phyloP scores from a whole-genome alignment of 768 basidiomycete species.

The Hirschioporus abietinus region DNA sequence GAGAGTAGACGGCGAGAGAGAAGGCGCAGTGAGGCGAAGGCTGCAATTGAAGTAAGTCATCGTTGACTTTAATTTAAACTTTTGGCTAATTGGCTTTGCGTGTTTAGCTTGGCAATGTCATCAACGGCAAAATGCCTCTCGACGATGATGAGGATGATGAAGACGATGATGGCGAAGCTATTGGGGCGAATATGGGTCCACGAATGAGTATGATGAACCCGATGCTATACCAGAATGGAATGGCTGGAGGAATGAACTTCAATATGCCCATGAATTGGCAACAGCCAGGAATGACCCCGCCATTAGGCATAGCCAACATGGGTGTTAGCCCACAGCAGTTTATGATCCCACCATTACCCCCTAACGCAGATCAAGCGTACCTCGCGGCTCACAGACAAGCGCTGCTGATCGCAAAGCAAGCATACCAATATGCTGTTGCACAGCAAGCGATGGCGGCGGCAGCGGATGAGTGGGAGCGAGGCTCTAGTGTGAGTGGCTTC shows the following conservation, averaged over 20 bases:
- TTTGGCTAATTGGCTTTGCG: slow-evolving; percentile 8
- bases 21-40: slow-evolving; percentile 20
- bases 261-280: slow-evolving; percentile 21
- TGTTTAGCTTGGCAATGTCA: slow-evolving; percentile 75
- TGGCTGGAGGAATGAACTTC: slow-evolving; percentile 13
- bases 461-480: slow-evolving; percentile 89
- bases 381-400: slow-evolving; percentile 82
- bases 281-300: slow-evolving; percentile 15
- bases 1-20: slow-evolving; percentile 7
- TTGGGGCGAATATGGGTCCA: slow-evolving; percentile 20
- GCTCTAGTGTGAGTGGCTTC: slow-evolving; percentile 49
- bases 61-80: slow-evolving; percentile 3
- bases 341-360: slow-evolving; percentile 25
- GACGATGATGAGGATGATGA: slow-evolving; percentile 32
- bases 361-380: slow-evolving; percentile 50
- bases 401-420: slow-evolving; percentile 81
- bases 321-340: slow-evolving; percentile 26
- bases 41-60: slow-evolving; percentile 75
- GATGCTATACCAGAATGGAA: slow-evolving; percentile 14
- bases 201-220: slow-evolving; percentile 34
- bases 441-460: slow-evolving; percentile 87
- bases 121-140: slow-evolving; percentile 66
- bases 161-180: slow-evolving; percentile 24
- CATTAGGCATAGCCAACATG: slow-evolving; percentile 18
- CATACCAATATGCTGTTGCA: slow-evolving; percentile 85